Evolutionary conservation across 352 stramenopile species (phyloP), one percentile per base, ranked within the genome.

Genomic region (Albugo laibachii): DNA sequence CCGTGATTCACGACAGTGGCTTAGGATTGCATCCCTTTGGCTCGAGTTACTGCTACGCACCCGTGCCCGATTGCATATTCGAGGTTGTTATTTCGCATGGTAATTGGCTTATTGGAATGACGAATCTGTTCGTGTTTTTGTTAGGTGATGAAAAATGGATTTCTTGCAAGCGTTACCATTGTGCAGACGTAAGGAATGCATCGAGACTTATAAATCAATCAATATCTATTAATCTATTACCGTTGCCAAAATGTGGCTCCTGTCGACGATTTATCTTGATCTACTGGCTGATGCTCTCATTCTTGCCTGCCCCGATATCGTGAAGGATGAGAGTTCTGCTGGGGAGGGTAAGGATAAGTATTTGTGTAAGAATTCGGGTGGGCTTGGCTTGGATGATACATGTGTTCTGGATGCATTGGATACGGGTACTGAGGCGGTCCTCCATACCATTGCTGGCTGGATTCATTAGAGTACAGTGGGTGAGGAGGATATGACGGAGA

Each of bases 1-100:
- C 77, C 4, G 65, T 86, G 14, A 59, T 91, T 19, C 72, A 83
- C 45, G 77, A 87, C 49, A 83, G 77, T 18, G 77, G 77, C 14
- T 54, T 85, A 13, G 68, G 70, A 0, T 52, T 84, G 13, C 74
- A 91, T 39, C 77, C 77, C 10, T 91, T 91, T 41, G 71, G 72
- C 12, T 81, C 77, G 15, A 85, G 59, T 21, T 55, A 83, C 40
- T 91, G 73, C 53, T 91, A 91, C 56, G 69, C 66, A 12, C 74
- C 67, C 31, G 62, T 65, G 5, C 59, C 67, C 52, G 77, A 75
- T 0, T 91, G 77, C 52, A 72, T 79, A 27, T 83, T 91, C 18
- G 77, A 91, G 54, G 24, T 41, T 19, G 37, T 13, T n/a, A 36
- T 10, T 13, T 18, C n/a, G 38, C 15, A 10, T 27, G 3, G 42